Percentiles rank a stretch among this genome's conserved stretches.
Conservation (phyloP, 2,329 filamentous ascomycete species). For the Penicillium occitanis region DNA sequence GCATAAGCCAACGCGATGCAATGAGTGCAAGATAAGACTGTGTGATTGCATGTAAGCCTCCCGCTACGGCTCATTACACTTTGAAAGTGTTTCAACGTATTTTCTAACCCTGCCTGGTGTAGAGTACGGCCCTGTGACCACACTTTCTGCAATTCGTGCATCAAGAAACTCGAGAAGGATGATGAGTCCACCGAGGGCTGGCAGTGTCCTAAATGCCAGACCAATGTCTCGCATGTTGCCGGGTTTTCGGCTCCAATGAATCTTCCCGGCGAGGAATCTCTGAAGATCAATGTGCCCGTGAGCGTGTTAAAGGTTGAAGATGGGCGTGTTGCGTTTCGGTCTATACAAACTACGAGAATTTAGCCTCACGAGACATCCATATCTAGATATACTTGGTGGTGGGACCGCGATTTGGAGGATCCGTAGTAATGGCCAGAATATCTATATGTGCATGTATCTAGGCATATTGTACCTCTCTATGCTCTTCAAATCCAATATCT, state of each 20-base stretch:
- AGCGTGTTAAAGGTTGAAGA: background rate
- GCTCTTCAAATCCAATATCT: background rate
- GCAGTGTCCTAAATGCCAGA: background rate
- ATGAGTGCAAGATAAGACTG: background rate
- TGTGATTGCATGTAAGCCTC: background rate
- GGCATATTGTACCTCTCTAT: background rate
- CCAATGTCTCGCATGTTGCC: background rate
- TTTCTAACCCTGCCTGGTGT: too few relatives aligned
- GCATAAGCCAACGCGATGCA: background rate
- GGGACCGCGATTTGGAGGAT: background rate
- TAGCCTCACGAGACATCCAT: background rate
- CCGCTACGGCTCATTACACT: background rate
- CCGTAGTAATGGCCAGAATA: background rate
- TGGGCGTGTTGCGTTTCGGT: background rate
- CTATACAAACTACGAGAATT: background rate
- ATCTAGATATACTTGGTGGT: background rate
- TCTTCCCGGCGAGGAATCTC: background rate
- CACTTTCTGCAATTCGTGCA: background rate
- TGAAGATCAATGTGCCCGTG: background rate
- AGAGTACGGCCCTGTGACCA: background rate
- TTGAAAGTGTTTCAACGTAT: too few relatives aligned
- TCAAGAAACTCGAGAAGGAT: background rate
- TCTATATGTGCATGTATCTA: background rate
- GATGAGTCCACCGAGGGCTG: background rate
- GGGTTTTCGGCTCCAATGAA: background rate